Evolutionary conservation across 78 protist species (phyloP), one percentile per base, ranked within the genome.

Genomic region (Speleostelium caveatum): DNA sequence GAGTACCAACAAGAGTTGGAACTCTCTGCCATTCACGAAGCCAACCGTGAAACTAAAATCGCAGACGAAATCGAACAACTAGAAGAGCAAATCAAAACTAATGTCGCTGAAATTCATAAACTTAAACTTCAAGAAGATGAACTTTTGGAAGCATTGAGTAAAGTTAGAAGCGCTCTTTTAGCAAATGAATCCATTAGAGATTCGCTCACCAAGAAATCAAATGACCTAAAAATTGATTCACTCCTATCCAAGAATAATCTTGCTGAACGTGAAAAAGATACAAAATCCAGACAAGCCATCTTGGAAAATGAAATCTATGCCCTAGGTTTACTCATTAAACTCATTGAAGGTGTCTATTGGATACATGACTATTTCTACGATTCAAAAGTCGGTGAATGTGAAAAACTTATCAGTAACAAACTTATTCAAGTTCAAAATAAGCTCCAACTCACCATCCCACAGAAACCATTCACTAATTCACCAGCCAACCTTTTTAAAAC

Each of bases 311-410:
- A 83, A 45, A 69, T 83, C 14, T 38, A 33, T 45, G 79, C 91
- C 1, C 30, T 83, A 2, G 56, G 69, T 14, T 1, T 74, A 24
- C 22, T 83, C 6, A 56, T 69, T 19, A 63, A 39, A 6, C 33
- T 83, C 35, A 73, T 69, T 1, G 91, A 83, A 45, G 75, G 78
- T 26, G 63, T 83, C 2, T 83, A 69, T 45, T 83, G 91, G 91
- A 63, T 61, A 21, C 91, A 83, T 45, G 91, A 83, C 16, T 69
- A 56, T 72, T 83, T 83, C 39, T 83, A 83, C 45, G 58, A 26
- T 24, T 59, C 79, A 22, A 74, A 72, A 63, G 75, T 83, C 28
- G 79, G 91, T 24, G 73, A 83, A 32, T 53, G 73, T 69, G 91
- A 83, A 45, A 67, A 83, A 21, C 30, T 66, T 2, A 83, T 83